Conservation (phyloP, 192 early-diverging fungal genomes). For the Mortierella antarctica region DNA sequence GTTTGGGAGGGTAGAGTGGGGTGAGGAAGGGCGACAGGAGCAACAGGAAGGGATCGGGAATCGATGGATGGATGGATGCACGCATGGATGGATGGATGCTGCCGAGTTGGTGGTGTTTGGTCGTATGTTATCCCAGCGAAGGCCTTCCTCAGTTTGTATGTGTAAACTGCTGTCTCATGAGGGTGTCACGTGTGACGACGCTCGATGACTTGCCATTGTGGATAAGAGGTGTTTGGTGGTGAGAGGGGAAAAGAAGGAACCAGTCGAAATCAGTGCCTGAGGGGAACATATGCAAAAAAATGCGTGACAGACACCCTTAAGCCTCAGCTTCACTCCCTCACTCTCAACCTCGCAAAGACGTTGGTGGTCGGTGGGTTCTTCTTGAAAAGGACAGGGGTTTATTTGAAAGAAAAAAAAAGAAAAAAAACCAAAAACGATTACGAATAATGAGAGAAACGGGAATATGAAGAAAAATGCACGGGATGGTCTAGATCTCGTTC, state of each 20-base stretch:
- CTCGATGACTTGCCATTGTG: constrained; percentile 42
- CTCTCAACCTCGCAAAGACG: too few species aligned
- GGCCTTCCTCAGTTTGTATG: constrained; percentile 50
- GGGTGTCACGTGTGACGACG: constrained; percentile 14
- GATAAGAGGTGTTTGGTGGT: not conserved
- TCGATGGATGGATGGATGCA: constrained; percentile 19
- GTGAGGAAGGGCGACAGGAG: not conserved
- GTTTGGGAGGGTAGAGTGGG: not conserved
- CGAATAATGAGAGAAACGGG: too few species aligned
- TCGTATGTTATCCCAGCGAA: not conserved
- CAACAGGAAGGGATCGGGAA: not conserved
- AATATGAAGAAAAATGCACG: too few species aligned
- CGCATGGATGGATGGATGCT: not conserved
- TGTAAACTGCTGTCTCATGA: constrained; percentile 45
- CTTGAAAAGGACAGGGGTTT: too few species aligned
- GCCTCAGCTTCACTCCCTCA: too few species aligned
- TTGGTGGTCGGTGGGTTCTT: too few species aligned
- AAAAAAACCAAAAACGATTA: too few species aligned
- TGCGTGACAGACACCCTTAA: too few species aligned
- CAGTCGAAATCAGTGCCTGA: not conserved
- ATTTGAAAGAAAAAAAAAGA: too few species aligned
- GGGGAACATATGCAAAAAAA: not conserved
- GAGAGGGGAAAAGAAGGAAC: not conserved
- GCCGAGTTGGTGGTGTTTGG: not conserved
- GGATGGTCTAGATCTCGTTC: too few species aligned